Percentiles rank a stretch among this genome's conserved stretches.
Evolutionary conservation across 1,139 yeast genomes (phyloP).

Genomic region (Pneumocystis canis): DNA sequence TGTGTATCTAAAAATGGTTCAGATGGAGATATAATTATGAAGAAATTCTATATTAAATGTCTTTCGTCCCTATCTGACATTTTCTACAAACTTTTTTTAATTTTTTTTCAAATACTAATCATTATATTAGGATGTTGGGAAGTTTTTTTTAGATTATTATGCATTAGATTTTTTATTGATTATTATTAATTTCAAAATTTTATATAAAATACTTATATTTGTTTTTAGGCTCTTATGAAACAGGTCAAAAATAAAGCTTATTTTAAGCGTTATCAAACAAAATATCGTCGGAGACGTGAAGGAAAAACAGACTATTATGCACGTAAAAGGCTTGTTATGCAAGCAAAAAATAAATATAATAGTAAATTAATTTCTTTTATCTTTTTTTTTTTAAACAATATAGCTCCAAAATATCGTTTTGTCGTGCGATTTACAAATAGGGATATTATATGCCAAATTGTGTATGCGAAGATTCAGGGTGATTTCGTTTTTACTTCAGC

Average conservation of each 20-base stretch:
- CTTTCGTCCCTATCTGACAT: not conserved
- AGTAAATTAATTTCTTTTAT: not conserved
- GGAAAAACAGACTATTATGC: slow-evolving; percentile 99
- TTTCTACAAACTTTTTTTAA: not conserved
- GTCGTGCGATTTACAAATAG: slow-evolving; percentile 99
- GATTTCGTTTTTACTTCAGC: slow-evolving; percentile 95
- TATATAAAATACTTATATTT: not conserved
- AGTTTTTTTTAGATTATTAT: not conserved
- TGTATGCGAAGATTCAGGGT: slow-evolving; percentile 94
- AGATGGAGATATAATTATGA: not conserved
- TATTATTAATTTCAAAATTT: not conserved
- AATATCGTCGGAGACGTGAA: slow-evolving; percentile 99
- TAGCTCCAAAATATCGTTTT: slow-evolving; percentile 95
- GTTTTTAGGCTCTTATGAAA: slow-evolving; percentile 52
- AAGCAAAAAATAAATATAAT: slow-evolving; percentile 99
- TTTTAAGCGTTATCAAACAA: slow-evolving; percentile 99
- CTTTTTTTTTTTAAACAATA: not conserved
- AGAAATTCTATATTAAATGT: not conserved
- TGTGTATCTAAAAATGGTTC: not conserved
- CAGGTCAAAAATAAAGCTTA: slow-evolving; percentile 71
- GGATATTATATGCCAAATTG: slow-evolving; percentile 95
- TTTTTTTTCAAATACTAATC: not conserved
- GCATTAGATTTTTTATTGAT: not conserved
- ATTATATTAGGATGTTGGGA: not conserved
- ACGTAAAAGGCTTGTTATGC: slow-evolving; percentile 98